Percentiles rank a stretch among this genome's conserved stretches.
Conservation (phyloP, 257 asterid genomes). For the Rubia yunnanensis region DNA sequence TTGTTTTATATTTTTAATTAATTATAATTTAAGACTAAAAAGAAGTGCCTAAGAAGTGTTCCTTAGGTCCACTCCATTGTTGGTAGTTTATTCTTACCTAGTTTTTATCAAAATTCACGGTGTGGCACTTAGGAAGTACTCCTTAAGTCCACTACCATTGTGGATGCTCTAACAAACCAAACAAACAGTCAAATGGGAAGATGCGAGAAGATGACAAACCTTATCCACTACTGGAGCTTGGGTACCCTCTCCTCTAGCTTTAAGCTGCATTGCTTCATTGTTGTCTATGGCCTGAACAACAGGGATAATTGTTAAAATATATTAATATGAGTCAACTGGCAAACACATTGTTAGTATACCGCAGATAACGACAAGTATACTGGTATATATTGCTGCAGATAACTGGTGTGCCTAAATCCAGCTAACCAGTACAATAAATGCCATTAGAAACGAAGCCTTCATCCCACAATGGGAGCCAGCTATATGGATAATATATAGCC, state of each 20-base stretch:
- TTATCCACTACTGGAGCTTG: slow-evolving; percentile 50
- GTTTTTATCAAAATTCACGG: too few relatives aligned
- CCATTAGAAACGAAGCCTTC: too few relatives aligned
- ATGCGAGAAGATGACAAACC: slow-evolving; percentile 34
- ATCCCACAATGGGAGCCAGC: too few relatives aligned
- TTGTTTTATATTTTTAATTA: too few relatives aligned
- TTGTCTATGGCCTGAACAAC: slow-evolving; percentile 54
- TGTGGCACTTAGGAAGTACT: too few relatives aligned
- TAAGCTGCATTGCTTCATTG: slow-evolving; percentile 55
- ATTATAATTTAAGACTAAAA: too few relatives aligned
- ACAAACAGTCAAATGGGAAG: not conserved
- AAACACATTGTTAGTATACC: not conserved
- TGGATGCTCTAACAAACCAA: too few relatives aligned
- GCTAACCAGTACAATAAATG: slow-evolving; percentile 1
- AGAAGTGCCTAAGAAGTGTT: too few relatives aligned
- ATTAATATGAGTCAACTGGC: not conserved
- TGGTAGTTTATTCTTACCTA: too few relatives aligned
- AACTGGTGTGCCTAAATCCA: slow-evolving; percentile 1
- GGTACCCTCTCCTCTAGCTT: slow-evolving; percentile 53
- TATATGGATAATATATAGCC: too few relatives aligned
- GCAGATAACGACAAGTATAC: not conserved
- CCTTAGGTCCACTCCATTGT: too few relatives aligned
- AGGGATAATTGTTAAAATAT: slow-evolving; percentile 5
- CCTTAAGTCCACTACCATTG: too few relatives aligned
- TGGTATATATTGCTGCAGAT: not conserved